Evolutionary conservation across 768 basidiomycete genomes (phyloP).

Genomic region (Russula earlei): DNA sequence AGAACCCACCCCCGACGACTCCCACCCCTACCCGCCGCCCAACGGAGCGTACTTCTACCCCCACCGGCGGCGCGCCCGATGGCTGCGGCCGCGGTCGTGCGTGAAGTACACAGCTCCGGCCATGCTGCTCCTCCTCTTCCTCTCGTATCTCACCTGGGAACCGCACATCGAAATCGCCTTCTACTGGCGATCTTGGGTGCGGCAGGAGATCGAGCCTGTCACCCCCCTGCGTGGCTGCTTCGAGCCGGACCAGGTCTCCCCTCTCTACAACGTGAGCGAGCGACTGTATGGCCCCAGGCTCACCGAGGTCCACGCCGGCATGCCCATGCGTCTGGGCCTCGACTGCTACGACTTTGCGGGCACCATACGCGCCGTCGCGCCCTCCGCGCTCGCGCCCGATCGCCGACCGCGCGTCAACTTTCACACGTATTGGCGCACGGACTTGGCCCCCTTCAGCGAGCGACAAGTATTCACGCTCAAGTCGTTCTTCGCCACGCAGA

Average conservation of each 20-base stretch:
- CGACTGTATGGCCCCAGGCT: constrained; percentile 53
- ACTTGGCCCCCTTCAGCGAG: constrained; percentile 70
- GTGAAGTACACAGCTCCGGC: constrained; percentile 18
- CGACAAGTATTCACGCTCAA: constrained; percentile 89
- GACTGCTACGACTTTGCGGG: constrained; percentile 92
- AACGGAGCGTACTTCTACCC: neutral
- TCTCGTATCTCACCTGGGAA: constrained; percentile 39
- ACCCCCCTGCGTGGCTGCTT: constrained; percentile 69
- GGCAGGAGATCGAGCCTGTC: constrained; percentile 56
- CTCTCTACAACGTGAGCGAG: constrained; percentile 58
- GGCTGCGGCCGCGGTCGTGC: constrained; percentile 6
- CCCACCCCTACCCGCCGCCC: constrained; percentile 1
- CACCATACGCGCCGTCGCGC: constrained; percentile 40
- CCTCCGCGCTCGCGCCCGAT: neutral
- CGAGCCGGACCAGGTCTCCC: constrained; percentile 46
- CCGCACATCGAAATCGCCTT: constrained; percentile 80
- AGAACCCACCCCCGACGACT: neutral
- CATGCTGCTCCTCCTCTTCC: constrained; percentile 16
- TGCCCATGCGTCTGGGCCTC: constrained; percentile 67
- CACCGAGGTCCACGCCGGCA: constrained; percentile 72
- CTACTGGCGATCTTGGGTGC: constrained; percentile 69
- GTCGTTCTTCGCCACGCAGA: constrained; percentile 90
- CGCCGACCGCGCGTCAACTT: constrained; percentile 49
- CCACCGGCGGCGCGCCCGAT: neutral
- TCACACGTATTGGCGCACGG: constrained; percentile 92